Percentiles rank a stretch among this genome's conserved stretches.
Evolutionary conservation across 2,329 filamentous ascomycete genomes (phyloP).

Genomic region (Penicillium rolfsii): DNA sequence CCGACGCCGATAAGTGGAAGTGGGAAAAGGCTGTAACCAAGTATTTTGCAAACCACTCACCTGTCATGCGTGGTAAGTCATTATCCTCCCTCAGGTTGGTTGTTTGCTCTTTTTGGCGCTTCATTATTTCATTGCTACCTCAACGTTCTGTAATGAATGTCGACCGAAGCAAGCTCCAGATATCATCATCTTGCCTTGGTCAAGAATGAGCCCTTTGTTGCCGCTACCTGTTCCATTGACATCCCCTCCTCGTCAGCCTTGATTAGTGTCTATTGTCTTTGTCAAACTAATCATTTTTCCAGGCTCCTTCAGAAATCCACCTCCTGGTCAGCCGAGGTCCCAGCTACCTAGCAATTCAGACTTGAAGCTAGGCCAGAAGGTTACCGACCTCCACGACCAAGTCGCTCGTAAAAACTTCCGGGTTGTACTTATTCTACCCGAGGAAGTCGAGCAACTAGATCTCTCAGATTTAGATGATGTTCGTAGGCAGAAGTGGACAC

Average conservation of each 20-base stretch:
- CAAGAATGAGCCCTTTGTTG: constrained; percentile 3
- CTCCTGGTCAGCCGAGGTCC: constrained; percentile 65
- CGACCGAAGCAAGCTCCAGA: neutral
- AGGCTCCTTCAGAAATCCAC: constrained; percentile 73
- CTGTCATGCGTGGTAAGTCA: constrained; percentile 69
- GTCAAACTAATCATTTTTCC: constrained; percentile 11
- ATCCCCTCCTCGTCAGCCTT: neutral
- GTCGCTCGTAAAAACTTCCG: constrained; percentile 76
- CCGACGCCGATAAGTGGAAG: constrained; percentile 61
- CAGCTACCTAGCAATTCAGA: constrained; percentile 52
- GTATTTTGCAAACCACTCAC: constrained; percentile 87
- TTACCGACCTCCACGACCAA: constrained; percentile 70
- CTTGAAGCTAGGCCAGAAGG: constrained; percentile 62
- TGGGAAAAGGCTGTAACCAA: constrained; percentile 80
- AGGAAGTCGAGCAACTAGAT: constrained; percentile 75
- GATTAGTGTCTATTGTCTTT: neutral
- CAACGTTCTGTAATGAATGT: neutral
- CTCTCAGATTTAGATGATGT: constrained; percentile 67
- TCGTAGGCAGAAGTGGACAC: constrained; percentile 67
- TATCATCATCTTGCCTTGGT: neutral
- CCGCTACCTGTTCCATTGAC: neutral
- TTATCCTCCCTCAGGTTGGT: neutral
- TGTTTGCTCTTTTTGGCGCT: neutral
- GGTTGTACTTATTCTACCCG: constrained; percentile 82
- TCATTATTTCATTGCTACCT: constrained; percentile 4